Base-by-base conservation (phyloP, 805 yeast genomes). In the Kuraishia cidri region DNA sequence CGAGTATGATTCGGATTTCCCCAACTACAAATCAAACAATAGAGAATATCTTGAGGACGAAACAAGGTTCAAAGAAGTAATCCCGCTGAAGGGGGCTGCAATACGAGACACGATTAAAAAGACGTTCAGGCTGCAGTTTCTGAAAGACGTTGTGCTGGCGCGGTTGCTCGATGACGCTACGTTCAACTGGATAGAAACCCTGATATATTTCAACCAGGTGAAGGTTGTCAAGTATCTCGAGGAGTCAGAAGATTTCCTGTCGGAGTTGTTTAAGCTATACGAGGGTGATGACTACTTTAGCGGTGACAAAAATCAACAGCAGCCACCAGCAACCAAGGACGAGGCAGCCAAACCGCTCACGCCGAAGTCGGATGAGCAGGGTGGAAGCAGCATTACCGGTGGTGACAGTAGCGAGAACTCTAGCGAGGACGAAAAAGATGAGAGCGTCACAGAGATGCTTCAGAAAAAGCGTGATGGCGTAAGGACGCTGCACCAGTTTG, bases 1-100 rank as follows among this genome's bases (percentile, higher is more conserved):
- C 30, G 98, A 92, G 53, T 81, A 86, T 53, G 97, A 92, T 52
- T 82, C 92, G 0, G 94, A 84, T 36, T 85, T 71, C 46, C 95
- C 96, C 1, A 65, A 66, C 10, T 66, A 68, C 41, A 87, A 85
- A 53, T 85, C 95, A 4, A 80, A 84, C 44, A 85, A 84, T 57
- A 62, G 96, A 33, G 73, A 72, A 15, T 80, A 72, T 47, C 52
- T 86, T 21, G 47, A 50, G 3, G 68, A 75, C 39, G 73, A 74
- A 29, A 57, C 78, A 5, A 64, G 66, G 26, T 80, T 83, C 57
- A 80, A 79, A 50, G 79, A 80, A 42, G 82, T 87, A 3, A 58
- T 84, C 11, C 86, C 87, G 1, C 61, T 79, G 9, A 58, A 66
- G 3, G 69, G 75, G 44, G 56, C 58, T 2, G 58, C 61, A 3